phyloP scores from a whole-genome alignment of 352 stramenopile genomes.

The Phytopythium oedochilum region DNA sequence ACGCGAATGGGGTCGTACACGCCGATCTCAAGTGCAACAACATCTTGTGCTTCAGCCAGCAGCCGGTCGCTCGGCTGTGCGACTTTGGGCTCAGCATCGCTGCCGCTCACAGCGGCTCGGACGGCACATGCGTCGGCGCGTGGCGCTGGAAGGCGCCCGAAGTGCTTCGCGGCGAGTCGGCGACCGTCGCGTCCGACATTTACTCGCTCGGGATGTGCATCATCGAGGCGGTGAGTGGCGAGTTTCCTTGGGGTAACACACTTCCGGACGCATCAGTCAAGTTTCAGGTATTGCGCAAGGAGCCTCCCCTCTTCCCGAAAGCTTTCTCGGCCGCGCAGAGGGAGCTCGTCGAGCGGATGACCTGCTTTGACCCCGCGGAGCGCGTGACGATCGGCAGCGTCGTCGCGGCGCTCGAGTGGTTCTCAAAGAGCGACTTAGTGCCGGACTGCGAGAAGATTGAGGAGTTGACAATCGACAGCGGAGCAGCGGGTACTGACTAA shows the following conservation, averaged over 20 bases:
- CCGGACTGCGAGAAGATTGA: no score
- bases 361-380: no score
- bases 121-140: background rate
- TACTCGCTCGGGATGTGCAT: background rate
- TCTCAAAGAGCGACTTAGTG: no score
- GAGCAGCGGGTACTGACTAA: no score
- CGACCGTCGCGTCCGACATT: background rate
- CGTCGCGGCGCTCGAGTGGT: no score
- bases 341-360: no score
- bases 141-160: conserved; percentile 3
- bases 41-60: conserved; percentile 50
- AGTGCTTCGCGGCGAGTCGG: background rate
- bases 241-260: background rate
- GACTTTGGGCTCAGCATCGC: conserved; percentile 29
- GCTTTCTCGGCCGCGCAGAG: no score
- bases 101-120: background rate
- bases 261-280: background rate
- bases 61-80: conserved; percentile 22
- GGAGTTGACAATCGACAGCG: no score
- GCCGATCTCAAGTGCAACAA: conserved; percentile 88
- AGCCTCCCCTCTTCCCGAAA: no score
- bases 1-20: conserved; percentile 62
- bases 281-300: background rate
- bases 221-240: background rate
- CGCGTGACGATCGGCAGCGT: no score